phyloP scores from a whole-genome alignment of 805 yeast species.

The Helenozyma baotianmanensis region DNA sequence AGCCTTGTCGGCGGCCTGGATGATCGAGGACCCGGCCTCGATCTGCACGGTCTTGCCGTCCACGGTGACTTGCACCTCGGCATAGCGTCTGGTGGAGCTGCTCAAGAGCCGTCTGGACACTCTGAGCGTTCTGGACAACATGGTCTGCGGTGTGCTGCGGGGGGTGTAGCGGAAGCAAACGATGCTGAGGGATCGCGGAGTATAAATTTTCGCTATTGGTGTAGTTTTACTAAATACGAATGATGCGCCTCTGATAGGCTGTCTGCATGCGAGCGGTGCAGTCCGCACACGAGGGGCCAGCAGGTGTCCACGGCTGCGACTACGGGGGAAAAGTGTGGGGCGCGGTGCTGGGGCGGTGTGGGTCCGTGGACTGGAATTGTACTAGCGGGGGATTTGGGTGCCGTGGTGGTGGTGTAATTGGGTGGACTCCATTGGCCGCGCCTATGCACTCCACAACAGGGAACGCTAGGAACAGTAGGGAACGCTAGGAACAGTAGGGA shows the following conservation, averaged over 20 bases:
- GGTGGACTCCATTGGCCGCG: no score
- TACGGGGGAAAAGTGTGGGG: no score
- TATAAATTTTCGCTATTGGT: slow-evolving; percentile 8
- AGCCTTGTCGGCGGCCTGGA: slow-evolving; percentile 89
- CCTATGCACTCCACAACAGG: no score
- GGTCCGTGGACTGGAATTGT: no score
- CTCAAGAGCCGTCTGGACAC: slow-evolving; percentile 21
- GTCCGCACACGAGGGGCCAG: no score
- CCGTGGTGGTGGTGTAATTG: no score
- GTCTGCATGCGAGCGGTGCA: slow-evolving; percentile 11
- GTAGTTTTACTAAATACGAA: slow-evolving; percentile 15
- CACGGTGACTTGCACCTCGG: slow-evolving; percentile 54
- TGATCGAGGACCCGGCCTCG: slow-evolving; percentile 83
- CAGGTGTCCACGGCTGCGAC: no score
- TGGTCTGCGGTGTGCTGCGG: slow-evolving; percentile 1
- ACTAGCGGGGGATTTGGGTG: no score
- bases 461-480: no score
- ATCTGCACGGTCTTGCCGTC: slow-evolving; percentile 75
- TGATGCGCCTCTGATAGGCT: slow-evolving; percentile 18
- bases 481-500: no score
- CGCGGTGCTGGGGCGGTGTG: no score
- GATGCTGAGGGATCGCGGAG: neutral
- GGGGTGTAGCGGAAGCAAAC: neutral
- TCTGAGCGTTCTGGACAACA: slow-evolving; percentile 16
- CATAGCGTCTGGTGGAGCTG: slow-evolving; percentile 28